Conservation (phyloP, 2,329 filamentous ascomycete genomes). For the Colletotrichum filicis region DNA sequence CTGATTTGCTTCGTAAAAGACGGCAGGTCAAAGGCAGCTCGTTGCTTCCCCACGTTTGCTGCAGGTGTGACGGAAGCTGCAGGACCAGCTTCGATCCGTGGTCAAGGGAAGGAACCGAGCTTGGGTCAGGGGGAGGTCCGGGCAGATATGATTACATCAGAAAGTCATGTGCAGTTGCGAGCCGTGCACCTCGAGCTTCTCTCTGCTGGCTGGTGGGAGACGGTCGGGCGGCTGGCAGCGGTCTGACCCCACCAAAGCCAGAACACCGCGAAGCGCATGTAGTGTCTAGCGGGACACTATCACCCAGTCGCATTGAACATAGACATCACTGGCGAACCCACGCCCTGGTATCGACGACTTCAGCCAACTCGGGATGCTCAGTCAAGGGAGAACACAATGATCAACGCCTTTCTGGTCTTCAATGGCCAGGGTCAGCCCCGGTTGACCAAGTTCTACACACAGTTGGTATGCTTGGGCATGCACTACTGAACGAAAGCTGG, state of each 20-base stretch:
- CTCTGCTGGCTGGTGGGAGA: background rate
- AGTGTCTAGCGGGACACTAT: background rate
- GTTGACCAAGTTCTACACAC: conserved; percentile 98
- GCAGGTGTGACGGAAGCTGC: conserved; percentile 19
- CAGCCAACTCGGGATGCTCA: conserved; percentile 36
- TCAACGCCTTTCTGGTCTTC: conserved; percentile 98
- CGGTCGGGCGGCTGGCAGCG: background rate
- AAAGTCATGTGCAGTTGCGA: conserved; percentile 33
- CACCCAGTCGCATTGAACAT: background rate
- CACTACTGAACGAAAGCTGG: background rate
- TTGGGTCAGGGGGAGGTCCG: background rate
- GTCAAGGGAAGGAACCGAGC: conserved; percentile 7
- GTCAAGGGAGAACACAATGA: conserved; percentile 71
- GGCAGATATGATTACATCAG: conserved; percentile 20
- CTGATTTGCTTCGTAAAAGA: background rate
- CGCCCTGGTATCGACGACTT: background rate
- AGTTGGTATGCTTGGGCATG: conserved; percentile 71
- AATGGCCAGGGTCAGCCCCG: conserved; percentile 98
- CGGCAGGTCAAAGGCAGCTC: conserved; percentile 18
- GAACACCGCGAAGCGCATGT: background rate
- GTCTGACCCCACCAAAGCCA: conserved; percentile 22
- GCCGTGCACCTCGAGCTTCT: conserved; percentile 17
- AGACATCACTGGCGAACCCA: background rate
- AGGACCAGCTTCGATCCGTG: background rate
- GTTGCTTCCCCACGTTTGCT: conserved; percentile 32